Evolutionary conservation across 257 asterid genomes (phyloP), one percentile per base, ranked within the genome.

Genomic region (Eucommia ulmoides): DNA sequence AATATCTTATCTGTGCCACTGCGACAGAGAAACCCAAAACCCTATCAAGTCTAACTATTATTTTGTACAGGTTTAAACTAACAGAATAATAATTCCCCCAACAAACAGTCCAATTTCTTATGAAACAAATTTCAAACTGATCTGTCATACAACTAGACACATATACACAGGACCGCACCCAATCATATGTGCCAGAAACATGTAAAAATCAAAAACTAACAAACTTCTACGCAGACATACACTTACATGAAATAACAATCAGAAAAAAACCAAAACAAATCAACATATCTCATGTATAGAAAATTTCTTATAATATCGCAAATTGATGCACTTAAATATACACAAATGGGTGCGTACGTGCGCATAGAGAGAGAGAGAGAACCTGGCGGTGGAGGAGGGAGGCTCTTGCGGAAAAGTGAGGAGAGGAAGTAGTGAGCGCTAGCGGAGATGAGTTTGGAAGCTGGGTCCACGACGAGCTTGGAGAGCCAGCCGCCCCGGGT

Each of bases 391-490:
- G 67, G 71, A 48, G 71, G 65, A 1, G 80, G 72, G 20, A 82
- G 84, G 33, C 85, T 70, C 52, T 73, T 79, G 61, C 76, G 77
- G 45, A 74, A 64, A 49, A 79, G 59, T 17, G 94, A 69, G 45
- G 74, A 67, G 50, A 83, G 73, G 33, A 92, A 77, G 33, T 84
- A 78, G 47, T 64, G 77, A 53, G 93, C 93, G 7, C 93, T 86
- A 10, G 71, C 68, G 22, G 84, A 59, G 10, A 84, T 67, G 45
- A 87, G 72, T 59, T 73, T 87, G 10, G 80, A 70, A 55, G 95
- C 96, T n/a, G 95, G 97, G 62, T 81, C 94, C 49, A 83, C 76
- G 23, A 91, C 74, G 48, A 79, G 75, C 76, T 80, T 83, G 57
- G 80, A 72, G 25, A 83, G 60, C 91, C 92, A 82, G 67, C 84